Conservation (phyloP, 148 eudicot genomes). For the Pharnaceum exiguum region DNA sequence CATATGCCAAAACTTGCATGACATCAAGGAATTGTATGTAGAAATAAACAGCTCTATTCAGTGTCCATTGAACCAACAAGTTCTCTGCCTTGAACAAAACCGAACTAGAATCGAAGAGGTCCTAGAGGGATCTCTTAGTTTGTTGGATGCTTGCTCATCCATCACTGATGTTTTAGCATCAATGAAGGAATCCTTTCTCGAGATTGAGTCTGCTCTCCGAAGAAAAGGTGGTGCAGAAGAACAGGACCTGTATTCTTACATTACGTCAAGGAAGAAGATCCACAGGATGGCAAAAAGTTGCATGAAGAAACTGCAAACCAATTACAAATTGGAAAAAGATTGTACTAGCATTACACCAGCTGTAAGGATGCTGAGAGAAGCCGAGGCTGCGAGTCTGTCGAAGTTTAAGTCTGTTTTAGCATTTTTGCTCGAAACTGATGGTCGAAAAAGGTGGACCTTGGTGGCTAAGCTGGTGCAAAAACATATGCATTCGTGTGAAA, state of each 20-base stretch:
- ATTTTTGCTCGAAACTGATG: conserved; percentile 6
- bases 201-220: conserved; percentile 20
- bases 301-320: conserved; percentile 1
- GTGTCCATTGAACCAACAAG: conserved; percentile 14
- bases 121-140: conserved; percentile 24
- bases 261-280: conserved; percentile 20
- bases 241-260: conserved; percentile 8
- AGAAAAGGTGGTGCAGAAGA: conserved; percentile 14
- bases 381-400: conserved; percentile 11
- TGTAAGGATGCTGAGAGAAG: conserved; percentile 17
- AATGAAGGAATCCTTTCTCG: conserved; percentile 23
- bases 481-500: conserved; percentile 1
- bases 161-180: conserved; percentile 17
- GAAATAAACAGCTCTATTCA: background rate
- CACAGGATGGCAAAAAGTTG: conserved; percentile 20
- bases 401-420: conserved; percentile 16
- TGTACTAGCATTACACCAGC: background rate
- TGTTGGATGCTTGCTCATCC: conserved; percentile 24
- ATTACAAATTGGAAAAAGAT: conserved; percentile 1
- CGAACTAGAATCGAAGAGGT: conserved; percentile 11
- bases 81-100: conserved; percentile 8
- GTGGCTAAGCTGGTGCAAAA: conserved; percentile 24
- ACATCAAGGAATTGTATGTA: conserved; percentile 11
- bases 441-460: conserved; percentile 18
- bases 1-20: conserved; percentile 6